A percentile compares a stretch with the other conserved stretches of the same genome.
These are phyloP conservation scores for Elsinoe fawcettii DNA, from an alignment of 2,329 filamentous ascomycete species.

Conservation along the genomic window DNA sequence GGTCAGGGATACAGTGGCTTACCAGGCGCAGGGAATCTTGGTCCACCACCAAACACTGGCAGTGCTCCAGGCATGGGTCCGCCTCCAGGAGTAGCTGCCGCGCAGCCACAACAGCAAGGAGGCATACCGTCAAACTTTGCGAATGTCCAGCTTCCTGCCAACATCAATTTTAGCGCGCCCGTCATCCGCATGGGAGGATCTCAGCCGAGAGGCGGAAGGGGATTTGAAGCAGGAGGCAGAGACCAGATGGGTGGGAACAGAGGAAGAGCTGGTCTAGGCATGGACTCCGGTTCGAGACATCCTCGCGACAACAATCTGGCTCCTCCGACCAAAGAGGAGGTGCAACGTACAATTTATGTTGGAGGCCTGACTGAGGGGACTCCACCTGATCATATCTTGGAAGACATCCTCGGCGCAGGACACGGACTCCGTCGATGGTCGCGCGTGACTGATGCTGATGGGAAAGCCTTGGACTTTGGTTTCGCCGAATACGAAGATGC, in stretches of 20 bases:
- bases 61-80: slow-evolving; percentile 58
- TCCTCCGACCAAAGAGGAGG: slow-evolving; percentile 82
- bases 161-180: slow-evolving; percentile 96
- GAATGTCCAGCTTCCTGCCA: slow-evolving; percentile 69
- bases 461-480: slow-evolving; percentile 79
- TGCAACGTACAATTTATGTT: slow-evolving; percentile 83
- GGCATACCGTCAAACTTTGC: slow-evolving; percentile 74
- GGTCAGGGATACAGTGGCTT: not conserved
- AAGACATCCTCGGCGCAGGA: slow-evolving; percentile 67
- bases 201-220: slow-evolving; percentile 34
- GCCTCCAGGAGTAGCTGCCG: slow-evolving; percentile 70
- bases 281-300: slow-evolving; percentile 37
- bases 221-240: slow-evolving; percentile 25
- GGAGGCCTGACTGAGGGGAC: slow-evolving; percentile 74
- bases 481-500: slow-evolving; percentile 94
- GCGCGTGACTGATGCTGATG: slow-evolving; percentile 65
- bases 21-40: slow-evolving; percentile 36
- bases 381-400: slow-evolving; percentile 68
- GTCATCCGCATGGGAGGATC: slow-evolving; percentile 90
- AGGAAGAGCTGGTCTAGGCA: slow-evolving; percentile 50
- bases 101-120: slow-evolving; percentile 65
- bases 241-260: slow-evolving; percentile 33
- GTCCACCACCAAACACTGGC: slow-evolving; percentile 59
- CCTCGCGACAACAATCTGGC: slow-evolving; percentile 62
- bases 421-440: slow-evolving; percentile 82